A percentile compares a stretch with the other conserved stretches of the same genome.
Evolutionary conservation across 331 rosid genomes (phyloP).

Genomic region (Saraca asoca): DNA sequence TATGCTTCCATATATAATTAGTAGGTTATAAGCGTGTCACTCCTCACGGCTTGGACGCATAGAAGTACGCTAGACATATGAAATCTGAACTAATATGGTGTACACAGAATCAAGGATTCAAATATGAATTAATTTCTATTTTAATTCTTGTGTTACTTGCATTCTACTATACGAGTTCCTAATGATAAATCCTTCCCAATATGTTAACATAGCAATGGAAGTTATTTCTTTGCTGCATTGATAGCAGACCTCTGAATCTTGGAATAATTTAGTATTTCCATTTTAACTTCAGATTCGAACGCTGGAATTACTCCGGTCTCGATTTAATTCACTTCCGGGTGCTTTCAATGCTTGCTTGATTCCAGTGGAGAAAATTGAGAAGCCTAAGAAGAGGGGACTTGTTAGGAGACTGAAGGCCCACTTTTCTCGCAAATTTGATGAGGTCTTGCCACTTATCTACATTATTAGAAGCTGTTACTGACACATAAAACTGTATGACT

Average conservation of each 20-base stretch:
- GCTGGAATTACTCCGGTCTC: constrained; percentile 77
- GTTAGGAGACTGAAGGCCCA: constrained; percentile 59
- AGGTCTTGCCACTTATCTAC: constrained; percentile 56
- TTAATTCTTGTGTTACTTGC: constrained; percentile 17
- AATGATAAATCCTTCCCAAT: constrained; percentile 7
- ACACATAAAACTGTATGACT: constrained; percentile 1
- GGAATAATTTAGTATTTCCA: constrained; percentile 32
- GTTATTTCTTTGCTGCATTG: constrained; percentile 23
- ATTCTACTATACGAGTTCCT: constrained; percentile 1
- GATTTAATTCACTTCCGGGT: constrained; percentile 80
- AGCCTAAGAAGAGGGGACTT: constrained; percentile 57
- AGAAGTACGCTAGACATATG: not conserved
- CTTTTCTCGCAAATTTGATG: constrained; percentile 67
- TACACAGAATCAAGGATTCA: constrained; percentile 7
- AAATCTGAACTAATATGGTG: not conserved
- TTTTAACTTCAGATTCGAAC: constrained; percentile 77
- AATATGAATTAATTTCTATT: constrained; percentile 23
- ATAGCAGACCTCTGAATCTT: constrained; percentile 33
- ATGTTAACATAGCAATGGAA: constrained; percentile 19
- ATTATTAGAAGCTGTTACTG: constrained; percentile 14
- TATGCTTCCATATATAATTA: constrained; percentile 9
- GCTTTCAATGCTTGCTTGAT: constrained; percentile 81
- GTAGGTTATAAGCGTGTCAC: not conserved
- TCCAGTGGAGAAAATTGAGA: constrained; percentile 63
- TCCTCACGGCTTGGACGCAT: not conserved